These are phyloP conservation scores for Aspergillus mulundensis DNA, from an alignment of 495 filamentous ascomycete genomes.

Conservation along the genomic window DNA sequence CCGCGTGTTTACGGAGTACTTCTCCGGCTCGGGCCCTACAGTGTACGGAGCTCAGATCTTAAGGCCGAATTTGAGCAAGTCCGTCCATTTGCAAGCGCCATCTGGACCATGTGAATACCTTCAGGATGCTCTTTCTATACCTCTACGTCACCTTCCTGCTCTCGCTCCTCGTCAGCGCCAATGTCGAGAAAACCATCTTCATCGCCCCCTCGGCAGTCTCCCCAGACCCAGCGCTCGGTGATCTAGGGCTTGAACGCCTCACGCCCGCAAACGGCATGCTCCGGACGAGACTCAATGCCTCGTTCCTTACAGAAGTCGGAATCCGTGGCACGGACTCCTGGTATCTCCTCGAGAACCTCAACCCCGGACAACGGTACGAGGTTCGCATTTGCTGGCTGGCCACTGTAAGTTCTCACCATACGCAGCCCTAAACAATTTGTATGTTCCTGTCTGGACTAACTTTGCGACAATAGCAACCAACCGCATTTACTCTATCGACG, in stretches of 20 bases:
- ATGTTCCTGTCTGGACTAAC: background rate
- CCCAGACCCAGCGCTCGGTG: slow-evolving; percentile 54
- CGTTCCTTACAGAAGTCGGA: slow-evolving; percentile 53
- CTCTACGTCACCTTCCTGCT: slow-evolving; percentile 28
- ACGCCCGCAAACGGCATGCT: slow-evolving; percentile 52
- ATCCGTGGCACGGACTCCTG: slow-evolving; percentile 67
- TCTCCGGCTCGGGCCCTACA: background rate
- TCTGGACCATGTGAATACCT: background rate
- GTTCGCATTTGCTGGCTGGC: slow-evolving; percentile 92
- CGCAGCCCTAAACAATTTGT: background rate
- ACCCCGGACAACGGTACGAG: slow-evolving; percentile 76
- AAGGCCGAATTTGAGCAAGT: background rate
- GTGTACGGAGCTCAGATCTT: background rate
- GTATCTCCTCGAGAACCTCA: slow-evolving; percentile 77
- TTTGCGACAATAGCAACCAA: slow-evolving; percentile 68
- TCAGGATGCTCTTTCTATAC: slow-evolving; percentile 16
- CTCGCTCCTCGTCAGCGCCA: slow-evolving; percentile 46
- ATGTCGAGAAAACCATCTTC: slow-evolving; percentile 92
- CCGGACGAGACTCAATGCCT: slow-evolving; percentile 57
- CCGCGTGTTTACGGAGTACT: background rate
- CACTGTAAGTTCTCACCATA: slow-evolving; percentile 56
- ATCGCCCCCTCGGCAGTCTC: slow-evolving; percentile 56
- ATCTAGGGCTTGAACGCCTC: slow-evolving; percentile 62
- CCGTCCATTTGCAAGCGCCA: background rate
- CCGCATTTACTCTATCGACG: slow-evolving; percentile 65